Percentiles rank a stretch among this genome's conserved stretches.
phyloP scores from a whole-genome alignment of 1,139 yeast genomes.

The Taphrina communis region DNA sequence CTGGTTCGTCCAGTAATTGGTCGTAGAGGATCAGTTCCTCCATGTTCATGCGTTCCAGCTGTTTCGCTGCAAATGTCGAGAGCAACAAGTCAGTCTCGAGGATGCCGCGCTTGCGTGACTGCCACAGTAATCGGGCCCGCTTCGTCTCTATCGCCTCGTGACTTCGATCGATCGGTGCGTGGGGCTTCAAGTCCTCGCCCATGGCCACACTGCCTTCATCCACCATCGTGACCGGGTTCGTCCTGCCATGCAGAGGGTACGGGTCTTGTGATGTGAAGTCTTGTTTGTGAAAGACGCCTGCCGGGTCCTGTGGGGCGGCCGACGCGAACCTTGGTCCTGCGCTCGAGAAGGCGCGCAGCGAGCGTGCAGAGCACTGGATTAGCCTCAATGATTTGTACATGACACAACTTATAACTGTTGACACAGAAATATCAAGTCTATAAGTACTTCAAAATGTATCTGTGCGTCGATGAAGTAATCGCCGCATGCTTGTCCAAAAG shows the following conservation, averaged over 20 bases:
- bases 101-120: slow-evolving; percentile 93
- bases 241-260: slow-evolving; percentile 33
- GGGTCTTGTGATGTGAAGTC: slow-evolving; percentile 37
- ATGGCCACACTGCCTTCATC: slow-evolving; percentile 29
- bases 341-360: slow-evolving; percentile 9
- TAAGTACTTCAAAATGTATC: background rate
- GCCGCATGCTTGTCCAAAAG: background rate
- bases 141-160: slow-evolving; percentile 78
- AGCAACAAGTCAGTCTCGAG: slow-evolving; percentile 87
- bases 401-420: too few species aligned
- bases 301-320: slow-evolving; percentile 24
- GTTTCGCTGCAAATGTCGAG: slow-evolving; percentile 80
- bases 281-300: slow-evolving; percentile 36
- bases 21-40: slow-evolving; percentile 87
- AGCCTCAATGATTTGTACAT: slow-evolving; percentile 22
- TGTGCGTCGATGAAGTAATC: slow-evolving; percentile 7
- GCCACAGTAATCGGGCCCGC: slow-evolving; percentile 86
- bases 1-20: slow-evolving; percentile 77
- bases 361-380: background rate
- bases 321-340: background rate
- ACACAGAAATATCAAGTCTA: background rate
- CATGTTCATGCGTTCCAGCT: slow-evolving; percentile 64
- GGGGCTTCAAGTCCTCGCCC: slow-evolving; percentile 37
- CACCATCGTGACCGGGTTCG: slow-evolving; percentile 34
- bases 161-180: slow-evolving; percentile 47